Conservation (phyloP, 331 rosid genomes). For the Malus hybrid region DNA sequence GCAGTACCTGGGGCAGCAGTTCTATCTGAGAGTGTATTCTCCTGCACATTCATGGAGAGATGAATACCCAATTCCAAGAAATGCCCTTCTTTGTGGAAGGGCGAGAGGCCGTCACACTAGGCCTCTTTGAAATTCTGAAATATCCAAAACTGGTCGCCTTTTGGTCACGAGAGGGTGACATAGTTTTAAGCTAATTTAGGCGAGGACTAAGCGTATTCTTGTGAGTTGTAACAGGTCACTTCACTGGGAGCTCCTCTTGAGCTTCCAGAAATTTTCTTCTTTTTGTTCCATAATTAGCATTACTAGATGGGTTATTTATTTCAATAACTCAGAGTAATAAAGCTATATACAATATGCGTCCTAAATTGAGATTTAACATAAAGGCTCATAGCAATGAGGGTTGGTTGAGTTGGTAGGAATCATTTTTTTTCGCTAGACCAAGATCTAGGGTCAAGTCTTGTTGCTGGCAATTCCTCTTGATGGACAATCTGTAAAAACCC, state of each 20-base stretch:
- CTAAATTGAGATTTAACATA: neutral
- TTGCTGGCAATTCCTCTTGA: no score
- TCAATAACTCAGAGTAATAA: neutral
- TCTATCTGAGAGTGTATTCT: conserved; percentile 76
- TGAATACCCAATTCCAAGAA: conserved; percentile 73
- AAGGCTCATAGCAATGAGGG: neutral
- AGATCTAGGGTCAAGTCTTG: no score
- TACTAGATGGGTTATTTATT: neutral
- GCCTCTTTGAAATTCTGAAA: conserved; percentile 12
- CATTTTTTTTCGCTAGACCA: no score
- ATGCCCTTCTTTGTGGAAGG: conserved; percentile 83
- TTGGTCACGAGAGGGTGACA: conserved; percentile 62
- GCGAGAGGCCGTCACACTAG: conserved; percentile 77
- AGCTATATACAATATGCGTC: neutral
- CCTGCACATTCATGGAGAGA: conserved; percentile 64
- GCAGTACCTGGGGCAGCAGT: conserved; percentile 92
- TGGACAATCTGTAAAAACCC: no score
- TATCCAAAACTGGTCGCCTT: neutral
- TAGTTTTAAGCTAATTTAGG: neutral
- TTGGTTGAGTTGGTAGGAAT: no score
- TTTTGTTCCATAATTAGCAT: neutral
- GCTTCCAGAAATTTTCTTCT: conserved; percentile 11
- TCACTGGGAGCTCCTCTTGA: conserved; percentile 27
- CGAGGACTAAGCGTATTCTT: neutral
- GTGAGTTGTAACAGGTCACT: conserved; percentile 11